Conservation (phyloP, 768 basidiomycete species). For the Russula foetens region DNA sequence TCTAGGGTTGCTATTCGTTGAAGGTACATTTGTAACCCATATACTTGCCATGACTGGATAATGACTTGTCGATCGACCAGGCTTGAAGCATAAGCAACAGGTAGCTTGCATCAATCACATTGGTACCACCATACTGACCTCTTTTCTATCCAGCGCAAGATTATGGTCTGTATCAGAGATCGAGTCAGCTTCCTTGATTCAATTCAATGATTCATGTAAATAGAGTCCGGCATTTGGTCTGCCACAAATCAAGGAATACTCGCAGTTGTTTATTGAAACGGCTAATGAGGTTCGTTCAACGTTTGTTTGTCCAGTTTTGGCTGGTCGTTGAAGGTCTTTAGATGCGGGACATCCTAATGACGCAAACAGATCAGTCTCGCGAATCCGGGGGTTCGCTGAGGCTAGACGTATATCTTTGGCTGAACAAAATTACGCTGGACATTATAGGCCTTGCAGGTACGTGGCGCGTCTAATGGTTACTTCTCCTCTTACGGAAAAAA, state of each 20-base stretch:
- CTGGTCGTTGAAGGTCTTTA: not conserved
- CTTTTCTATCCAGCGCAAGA: conserved; percentile 2
- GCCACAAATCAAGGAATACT: conserved; percentile 7
- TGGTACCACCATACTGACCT: not conserved
- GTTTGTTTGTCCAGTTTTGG: not conserved
- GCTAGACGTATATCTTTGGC: conserved; percentile 3
- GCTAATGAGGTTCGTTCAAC: conserved; percentile 12
- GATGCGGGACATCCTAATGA: conserved; percentile 2
- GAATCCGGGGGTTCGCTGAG: not conserved
- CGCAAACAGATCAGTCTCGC: not conserved
- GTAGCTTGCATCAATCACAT: not conserved
- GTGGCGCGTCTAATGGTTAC: not conserved
- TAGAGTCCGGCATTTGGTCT: conserved; percentile 15
- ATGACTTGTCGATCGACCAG: not conserved
- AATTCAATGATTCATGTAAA: not conserved
- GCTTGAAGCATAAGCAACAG: conserved; percentile 9
- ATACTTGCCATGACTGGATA: not conserved
- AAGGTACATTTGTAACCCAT: conserved; percentile 1
- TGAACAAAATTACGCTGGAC: conserved; percentile 12
- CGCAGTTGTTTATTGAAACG: conserved; percentile 12
- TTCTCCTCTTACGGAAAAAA: not conserved
- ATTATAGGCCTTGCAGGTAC: conserved; percentile 14
- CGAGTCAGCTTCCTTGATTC: not conserved
- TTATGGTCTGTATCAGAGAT: conserved; percentile 4
- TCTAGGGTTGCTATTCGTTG: conserved; percentile 10